Conservation (phyloP, 2,329 filamentous ascomycete genomes). For the Chaetothyriales sp. region DNA sequence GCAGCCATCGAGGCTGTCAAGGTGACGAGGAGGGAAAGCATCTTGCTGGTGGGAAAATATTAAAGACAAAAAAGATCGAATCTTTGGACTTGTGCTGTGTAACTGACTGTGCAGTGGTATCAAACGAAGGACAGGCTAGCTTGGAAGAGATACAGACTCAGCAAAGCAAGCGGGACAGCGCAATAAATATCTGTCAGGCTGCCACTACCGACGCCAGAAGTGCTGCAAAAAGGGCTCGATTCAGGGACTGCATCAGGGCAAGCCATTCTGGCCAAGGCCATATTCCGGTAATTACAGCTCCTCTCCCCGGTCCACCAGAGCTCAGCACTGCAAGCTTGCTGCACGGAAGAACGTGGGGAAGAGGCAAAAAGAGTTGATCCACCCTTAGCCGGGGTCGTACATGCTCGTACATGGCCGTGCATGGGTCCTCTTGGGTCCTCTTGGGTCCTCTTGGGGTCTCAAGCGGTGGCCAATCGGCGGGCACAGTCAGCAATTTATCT, state of each 20-base stretch:
- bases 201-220: background rate
- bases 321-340: background rate
- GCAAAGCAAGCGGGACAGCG: background rate
- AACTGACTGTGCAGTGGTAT: background rate
- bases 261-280: background rate
- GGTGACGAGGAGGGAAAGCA: constrained; percentile 4
- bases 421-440: background rate
- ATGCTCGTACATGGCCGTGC: no score
- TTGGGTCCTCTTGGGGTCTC: background rate
- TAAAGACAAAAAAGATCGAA: background rate
- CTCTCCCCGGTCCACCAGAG: background rate
- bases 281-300: background rate
- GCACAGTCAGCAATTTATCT: background rate
- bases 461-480: background rate
- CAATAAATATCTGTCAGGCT: background rate
- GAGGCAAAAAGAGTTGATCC: background rate
- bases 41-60: constrained; percentile 1
- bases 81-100: background rate
- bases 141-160: background rate
- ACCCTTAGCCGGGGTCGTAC: background rate
- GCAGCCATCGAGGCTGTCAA: constrained; percentile 2
- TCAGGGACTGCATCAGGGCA: background rate
- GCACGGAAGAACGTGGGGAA: background rate
- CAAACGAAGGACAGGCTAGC: background rate
- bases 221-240: background rate